Evolutionary conservation across 352 stramenopile species (phyloP).

Genomic region (Pythium phragmitis): DNA sequence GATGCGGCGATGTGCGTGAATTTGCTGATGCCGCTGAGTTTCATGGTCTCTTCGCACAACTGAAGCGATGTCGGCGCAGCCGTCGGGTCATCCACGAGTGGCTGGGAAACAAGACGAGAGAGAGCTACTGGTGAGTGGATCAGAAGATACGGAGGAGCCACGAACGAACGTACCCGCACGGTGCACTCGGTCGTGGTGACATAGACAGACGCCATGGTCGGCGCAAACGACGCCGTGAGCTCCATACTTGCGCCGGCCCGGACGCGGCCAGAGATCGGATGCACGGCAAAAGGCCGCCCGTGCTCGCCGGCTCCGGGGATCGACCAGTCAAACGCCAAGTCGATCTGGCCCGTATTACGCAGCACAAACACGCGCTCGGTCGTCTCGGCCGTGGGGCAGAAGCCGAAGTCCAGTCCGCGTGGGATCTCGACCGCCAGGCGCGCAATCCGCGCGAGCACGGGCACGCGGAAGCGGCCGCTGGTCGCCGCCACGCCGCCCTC

Average conservation of each 20-base stretch:
- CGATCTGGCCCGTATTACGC: constrained; percentile 87
- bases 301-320: constrained; percentile 64
- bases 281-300: constrained; percentile 75
- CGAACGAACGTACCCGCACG: constrained; percentile 41
- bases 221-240: constrained; percentile 74
- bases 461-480: constrained; percentile 83
- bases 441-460: constrained; percentile 81
- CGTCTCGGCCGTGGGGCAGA: constrained; percentile 86
- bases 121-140: neutral
- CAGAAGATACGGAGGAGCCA: neutral
- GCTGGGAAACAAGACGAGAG: neutral
- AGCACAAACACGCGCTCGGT: constrained; percentile 72
- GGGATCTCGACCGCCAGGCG: constrained; percentile 62
- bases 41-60: constrained; percentile 44
- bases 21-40: constrained; percentile 88
- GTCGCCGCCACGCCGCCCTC: constrained; percentile 66
- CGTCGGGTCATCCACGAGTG: neutral
- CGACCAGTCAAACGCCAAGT: constrained; percentile 84
- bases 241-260: constrained; percentile 57
- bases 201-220: constrained; percentile 78
- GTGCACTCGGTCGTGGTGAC: constrained; percentile 73
- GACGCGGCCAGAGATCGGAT: constrained; percentile 65
- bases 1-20: constrained; percentile 86
- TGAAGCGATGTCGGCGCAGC: constrained; percentile 6
- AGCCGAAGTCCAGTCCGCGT: constrained; percentile 81